phyloP scores from a whole-genome alignment of 495 filamentous ascomycete species.

The Neurospora sublineolata region DNA sequence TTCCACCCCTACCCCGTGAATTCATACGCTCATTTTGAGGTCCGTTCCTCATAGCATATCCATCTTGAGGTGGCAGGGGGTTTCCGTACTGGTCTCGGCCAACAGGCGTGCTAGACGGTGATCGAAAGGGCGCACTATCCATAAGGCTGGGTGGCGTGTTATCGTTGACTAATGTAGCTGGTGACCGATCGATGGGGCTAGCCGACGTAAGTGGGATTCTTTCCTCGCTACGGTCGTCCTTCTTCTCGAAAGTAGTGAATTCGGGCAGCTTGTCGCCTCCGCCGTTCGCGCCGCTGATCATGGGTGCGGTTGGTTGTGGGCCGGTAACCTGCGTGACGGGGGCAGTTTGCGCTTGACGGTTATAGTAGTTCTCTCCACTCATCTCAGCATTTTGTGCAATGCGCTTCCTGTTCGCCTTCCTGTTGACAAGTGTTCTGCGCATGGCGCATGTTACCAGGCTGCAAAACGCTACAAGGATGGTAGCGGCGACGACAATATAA shows the following conservation, averaged over 20 bases:
- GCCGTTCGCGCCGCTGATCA: constrained; percentile 39
- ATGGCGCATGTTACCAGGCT: constrained; percentile 91
- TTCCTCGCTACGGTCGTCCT: constrained; percentile 56
- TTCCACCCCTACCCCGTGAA: constrained; percentile 38
- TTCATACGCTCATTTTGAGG: constrained; percentile 53
- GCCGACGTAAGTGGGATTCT: constrained; percentile 66
- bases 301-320: constrained; percentile 42
- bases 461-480: constrained; percentile 72
- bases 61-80: constrained; percentile 38
- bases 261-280: constrained; percentile 50
- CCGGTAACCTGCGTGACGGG: constrained; percentile 27
- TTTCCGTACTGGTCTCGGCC: constrained; percentile 60
- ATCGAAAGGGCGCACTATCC: constrained; percentile 17
- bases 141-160: constrained; percentile 21
- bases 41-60: constrained; percentile 42
- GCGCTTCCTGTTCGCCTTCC: constrained; percentile 81
- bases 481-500: constrained; percentile 86
- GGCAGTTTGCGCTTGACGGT: constrained; percentile 47
- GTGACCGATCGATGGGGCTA: constrained; percentile 42
- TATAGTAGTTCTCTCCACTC: constrained; percentile 88
- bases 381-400: constrained; percentile 91
- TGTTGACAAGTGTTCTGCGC: constrained; percentile 82
- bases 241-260: constrained; percentile 72
- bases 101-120: constrained; percentile 24
- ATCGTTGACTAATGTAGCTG: constrained; percentile 24